Evolutionary conservation across 1,139 yeast genomes (phyloP), one percentile per base, ranked within the genome.

Genomic region (Nakaseomyces nivariensis): DNA sequence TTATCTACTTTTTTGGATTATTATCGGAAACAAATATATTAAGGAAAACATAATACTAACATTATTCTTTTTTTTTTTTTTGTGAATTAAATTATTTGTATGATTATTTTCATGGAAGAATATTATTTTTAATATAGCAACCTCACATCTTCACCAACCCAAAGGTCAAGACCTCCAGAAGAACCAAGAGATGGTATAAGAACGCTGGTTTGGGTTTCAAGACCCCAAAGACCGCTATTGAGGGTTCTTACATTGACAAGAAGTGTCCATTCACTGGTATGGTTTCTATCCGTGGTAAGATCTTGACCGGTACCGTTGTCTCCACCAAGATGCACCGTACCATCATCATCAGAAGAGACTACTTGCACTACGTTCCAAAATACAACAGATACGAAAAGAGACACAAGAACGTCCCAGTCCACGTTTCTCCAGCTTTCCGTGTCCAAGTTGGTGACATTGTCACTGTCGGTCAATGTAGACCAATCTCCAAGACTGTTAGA

Each of bases 301-400:
- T 94, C 73, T 85, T 94, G 76, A 84, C 97, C 67, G 94, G 94
- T 81, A 86, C 95, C 72, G 99, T 94, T 77, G 96, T 92, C 65
- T 92, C 98, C 71, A 90, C 98, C 84, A 94, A 94, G 84, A 94
- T 92, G 98, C 98, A 92, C 95, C 94, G 99, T 84, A 94, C 99
- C 72, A 85, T 94, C 78, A 85, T 94, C 75, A 85, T 94, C 81
- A 90, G 98, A 85, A 92, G 99, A 82, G 98, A 92, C 74, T 94
- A 94, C 94, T 88, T 94, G 76, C 99, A 94, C 82, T 94, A 88
- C 80, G 85, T 92, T 76, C 96, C 97, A 77, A 92, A 94, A 86
- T 92, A 92, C 83, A 92, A 90, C 95, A 90, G 99, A 86, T 92
- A 89, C 85, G 99, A 92, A 82, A 92, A 92, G 88, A 90, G 99